Conservation (phyloP, 208 protist species). For the Leishmania aethiopica region DNA sequence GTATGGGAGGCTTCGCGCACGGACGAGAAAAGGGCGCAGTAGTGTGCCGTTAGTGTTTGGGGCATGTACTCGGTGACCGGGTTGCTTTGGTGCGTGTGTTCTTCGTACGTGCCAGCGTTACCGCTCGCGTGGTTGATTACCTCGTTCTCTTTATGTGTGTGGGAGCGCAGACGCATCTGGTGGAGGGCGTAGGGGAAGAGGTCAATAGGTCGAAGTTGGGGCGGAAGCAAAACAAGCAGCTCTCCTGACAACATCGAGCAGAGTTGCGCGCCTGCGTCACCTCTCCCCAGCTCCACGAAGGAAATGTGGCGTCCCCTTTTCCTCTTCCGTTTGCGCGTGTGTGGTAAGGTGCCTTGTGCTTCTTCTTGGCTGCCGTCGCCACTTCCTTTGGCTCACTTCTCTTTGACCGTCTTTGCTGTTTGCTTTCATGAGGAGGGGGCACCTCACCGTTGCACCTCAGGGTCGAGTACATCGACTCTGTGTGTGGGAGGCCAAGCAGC, state of each 20-base stretch:
- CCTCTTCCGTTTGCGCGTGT: background rate
- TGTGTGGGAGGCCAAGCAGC: background rate
- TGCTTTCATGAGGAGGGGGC: background rate
- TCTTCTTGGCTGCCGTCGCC: background rate
- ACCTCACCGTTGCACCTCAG: background rate
- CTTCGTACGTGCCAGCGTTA: constrained; percentile 2
- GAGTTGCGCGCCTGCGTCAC: background rate
- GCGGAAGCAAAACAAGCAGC: background rate
- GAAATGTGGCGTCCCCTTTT: background rate
- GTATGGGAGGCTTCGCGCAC: background rate
- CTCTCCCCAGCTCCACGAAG: background rate
- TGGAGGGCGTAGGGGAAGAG: background rate
- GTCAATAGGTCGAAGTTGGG: background rate
- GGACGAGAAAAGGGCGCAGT: background rate
- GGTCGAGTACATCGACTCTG: background rate
- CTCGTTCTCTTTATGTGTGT: background rate
- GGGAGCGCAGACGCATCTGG: background rate
- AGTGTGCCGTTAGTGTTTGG: background rate
- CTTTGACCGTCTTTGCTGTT: background rate
- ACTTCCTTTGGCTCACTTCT: background rate
- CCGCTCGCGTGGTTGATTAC: background rate
- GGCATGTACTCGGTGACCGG: background rate
- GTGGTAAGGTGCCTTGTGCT: background rate
- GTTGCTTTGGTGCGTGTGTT: background rate
- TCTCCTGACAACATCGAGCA: background rate